phyloP scores from a whole-genome alignment of 805 yeast genomes.

The Yarrowia deformans region DNA sequence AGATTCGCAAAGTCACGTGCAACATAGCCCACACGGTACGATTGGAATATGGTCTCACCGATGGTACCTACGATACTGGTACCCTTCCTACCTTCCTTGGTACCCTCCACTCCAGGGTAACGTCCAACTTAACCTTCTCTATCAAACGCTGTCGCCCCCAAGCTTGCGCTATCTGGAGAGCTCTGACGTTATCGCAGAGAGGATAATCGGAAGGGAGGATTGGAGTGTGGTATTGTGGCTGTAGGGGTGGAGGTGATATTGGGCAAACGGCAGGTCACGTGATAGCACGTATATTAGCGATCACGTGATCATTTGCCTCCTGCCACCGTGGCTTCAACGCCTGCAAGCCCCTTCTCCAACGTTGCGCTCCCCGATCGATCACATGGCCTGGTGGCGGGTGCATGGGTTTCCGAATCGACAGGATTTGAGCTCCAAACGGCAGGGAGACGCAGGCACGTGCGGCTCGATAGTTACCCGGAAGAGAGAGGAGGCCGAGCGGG shows the following conservation, averaged over 20 bases:
- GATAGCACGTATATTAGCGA: background rate
- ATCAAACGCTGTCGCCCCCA: slow-evolving; percentile 15
- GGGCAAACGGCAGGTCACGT: background rate
- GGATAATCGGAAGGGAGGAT: background rate
- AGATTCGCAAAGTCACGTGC: background rate
- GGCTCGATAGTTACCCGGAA: no score
- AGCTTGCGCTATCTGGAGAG: slow-evolving; percentile 23
- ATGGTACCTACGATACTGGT: no score
- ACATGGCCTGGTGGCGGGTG: background rate
- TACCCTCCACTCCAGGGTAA: background rate
- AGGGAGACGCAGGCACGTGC: background rate
- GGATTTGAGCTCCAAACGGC: background rate
- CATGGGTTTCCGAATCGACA: background rate
- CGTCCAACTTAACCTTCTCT: background rate
- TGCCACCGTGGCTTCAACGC: no score
- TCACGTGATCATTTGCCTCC: no score
- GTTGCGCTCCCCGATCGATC: no score
- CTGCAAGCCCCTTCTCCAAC: no score
- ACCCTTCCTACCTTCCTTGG: no score
- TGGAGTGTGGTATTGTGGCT: background rate
- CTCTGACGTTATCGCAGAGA: slow-evolving; percentile 18
- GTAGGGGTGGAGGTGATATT: background rate
- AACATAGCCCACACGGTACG: background rate
- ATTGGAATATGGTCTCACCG: no score
- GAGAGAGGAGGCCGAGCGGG: no score